Percentiles rank a stretch among this genome's conserved stretches.
Evolutionary conservation across 345 rosid genomes (phyloP).

Genomic region (Pistacia atlantica): DNA sequence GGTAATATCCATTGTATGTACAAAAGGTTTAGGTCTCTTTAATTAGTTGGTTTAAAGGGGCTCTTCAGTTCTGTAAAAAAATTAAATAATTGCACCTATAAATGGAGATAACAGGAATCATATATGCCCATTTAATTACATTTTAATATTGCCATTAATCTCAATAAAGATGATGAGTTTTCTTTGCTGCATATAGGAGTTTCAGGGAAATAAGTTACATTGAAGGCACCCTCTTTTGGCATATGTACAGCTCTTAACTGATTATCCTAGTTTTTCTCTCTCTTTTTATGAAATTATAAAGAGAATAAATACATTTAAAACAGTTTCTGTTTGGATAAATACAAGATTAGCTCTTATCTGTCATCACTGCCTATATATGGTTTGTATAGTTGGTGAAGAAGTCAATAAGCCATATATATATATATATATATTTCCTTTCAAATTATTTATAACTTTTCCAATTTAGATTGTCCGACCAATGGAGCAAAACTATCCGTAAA

Average conservation of each 20-base stretch:
- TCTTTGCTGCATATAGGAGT: constrained; percentile 10
- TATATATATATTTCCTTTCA: constrained; percentile 4
- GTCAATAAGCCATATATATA: constrained; percentile 11
- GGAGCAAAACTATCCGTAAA: no score
- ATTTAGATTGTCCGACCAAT: no score
- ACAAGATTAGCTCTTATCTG: neutral
- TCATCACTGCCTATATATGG: constrained; percentile 2
- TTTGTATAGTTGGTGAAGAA: constrained; percentile 20
- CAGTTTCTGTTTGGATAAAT: constrained; percentile 4
- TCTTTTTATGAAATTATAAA: neutral
- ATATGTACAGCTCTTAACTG: constrained; percentile 16
- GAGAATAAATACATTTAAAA: neutral
- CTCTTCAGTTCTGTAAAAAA: neutral
- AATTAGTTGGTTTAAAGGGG: neutral
- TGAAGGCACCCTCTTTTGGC: constrained; percentile 3
- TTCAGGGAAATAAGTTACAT: constrained; percentile 15
- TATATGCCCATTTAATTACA: constrained; percentile 2
- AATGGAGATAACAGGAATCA: constrained; percentile 4
- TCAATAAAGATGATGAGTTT: constrained; percentile 1
- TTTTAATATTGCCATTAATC: neutral
- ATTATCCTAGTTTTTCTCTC: constrained; percentile 12
- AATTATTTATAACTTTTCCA: no score
- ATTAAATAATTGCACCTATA: neutral
- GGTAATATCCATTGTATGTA: neutral
- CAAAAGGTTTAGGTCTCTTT: neutral